These are phyloP conservation scores for Carnegiea gigantea DNA, from an alignment of 179 eudicot species.

Conservation along the genomic window DNA sequence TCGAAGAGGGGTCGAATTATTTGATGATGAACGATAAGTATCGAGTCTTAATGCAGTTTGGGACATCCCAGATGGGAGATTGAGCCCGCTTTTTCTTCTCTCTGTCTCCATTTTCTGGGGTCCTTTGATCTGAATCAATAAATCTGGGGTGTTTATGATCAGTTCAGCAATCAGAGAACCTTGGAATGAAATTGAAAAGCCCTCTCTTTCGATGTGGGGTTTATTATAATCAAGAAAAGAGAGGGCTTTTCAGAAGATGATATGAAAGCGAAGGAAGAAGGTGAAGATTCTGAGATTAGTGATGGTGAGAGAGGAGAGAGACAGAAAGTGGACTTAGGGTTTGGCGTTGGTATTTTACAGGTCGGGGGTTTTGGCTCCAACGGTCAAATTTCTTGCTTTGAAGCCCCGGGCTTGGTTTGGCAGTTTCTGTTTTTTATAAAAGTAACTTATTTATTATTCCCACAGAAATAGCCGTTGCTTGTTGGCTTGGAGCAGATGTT, in stretches of 20 bases:
- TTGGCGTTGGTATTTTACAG: slow-evolving; percentile 12
- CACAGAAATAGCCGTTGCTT: slow-evolving; percentile 24
- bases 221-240: slow-evolving; percentile 12
- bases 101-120: slow-evolving; percentile 43
- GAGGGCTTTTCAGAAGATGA: slow-evolving; percentile 22
- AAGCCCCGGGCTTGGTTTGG: background rate
- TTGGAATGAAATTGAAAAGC: background rate
- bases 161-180: no score
- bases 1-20: slow-evolving; percentile 25
- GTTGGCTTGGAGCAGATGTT: slow-evolving; percentile 17
- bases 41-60: slow-evolving; percentile 60
- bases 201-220: slow-evolving; percentile 13
- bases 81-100: slow-evolving; percentile 82
- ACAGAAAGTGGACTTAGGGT: slow-evolving; percentile 5
- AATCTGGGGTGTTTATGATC: background rate
- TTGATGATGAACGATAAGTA: slow-evolving; percentile 28
- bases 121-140: background rate
- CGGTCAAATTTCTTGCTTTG: slow-evolving; percentile 29
- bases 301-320: background rate
- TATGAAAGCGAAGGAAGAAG: background rate
- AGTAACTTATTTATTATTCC: background rate
- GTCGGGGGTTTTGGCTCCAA: slow-evolving; percentile 21
- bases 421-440: background rate
- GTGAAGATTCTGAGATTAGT: background rate
- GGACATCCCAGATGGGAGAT: slow-evolving; percentile 80